phyloP scores from a whole-genome alignment of 495 filamentous ascomycete species.

The Clavariopsis aquatica region DNA sequence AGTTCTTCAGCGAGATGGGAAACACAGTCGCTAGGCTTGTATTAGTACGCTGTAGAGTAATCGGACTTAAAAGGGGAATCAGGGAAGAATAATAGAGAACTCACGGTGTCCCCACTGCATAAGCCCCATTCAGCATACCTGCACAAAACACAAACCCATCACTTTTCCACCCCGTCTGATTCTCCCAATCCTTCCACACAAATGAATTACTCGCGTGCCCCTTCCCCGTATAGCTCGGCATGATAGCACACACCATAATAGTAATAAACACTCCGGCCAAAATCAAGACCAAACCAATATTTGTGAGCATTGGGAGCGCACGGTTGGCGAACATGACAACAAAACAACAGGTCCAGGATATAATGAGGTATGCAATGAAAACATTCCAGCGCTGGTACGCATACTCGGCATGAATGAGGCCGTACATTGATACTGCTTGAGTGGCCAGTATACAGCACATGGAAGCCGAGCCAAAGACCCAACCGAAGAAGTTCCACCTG shows the following conservation, averaged over 20 bases:
- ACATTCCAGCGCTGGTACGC: constrained; percentile 68
- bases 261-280: constrained; percentile 69
- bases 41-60: background rate
- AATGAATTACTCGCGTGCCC: constrained; percentile 41
- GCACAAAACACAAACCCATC: constrained; percentile 76
- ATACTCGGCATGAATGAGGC: constrained; percentile 66
- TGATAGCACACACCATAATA: constrained; percentile 71
- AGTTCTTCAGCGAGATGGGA: constrained; percentile 84
- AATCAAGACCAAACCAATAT: constrained; percentile 68
- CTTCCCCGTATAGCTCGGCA: constrained; percentile 56
- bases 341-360: constrained; percentile 65
- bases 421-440: constrained; percentile 71
- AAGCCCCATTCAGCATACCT: constrained; percentile 85
- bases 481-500: constrained; percentile 71
- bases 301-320: constrained; percentile 64
- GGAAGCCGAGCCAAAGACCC: constrained; percentile 68
- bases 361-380: constrained; percentile 67
- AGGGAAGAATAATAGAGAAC: constrained; percentile 56
- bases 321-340: constrained; percentile 71
- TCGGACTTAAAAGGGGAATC: background rate
- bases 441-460: constrained; percentile 69
- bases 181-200: constrained; percentile 47
- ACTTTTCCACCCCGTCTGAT: constrained; percentile 67
- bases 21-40: constrained; percentile 47
- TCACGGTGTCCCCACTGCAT: constrained; percentile 79